phyloP scores from a whole-genome alignment of 148 eudicot species.

The Silene conica region DNA sequence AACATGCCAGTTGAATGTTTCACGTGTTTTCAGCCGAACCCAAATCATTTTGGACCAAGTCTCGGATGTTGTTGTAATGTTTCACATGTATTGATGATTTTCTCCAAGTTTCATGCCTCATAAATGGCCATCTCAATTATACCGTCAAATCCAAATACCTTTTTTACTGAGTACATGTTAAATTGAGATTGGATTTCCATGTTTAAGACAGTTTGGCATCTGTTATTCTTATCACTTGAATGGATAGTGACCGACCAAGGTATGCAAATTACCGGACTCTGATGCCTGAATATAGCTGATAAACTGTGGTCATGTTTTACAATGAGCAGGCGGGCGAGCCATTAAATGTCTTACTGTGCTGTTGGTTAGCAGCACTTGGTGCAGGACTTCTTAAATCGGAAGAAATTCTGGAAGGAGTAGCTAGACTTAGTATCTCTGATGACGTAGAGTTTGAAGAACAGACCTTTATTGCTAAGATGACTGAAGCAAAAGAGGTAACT shows the following conservation, averaged over 20 bases:
- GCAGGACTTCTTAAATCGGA: slow-evolving; percentile 94
- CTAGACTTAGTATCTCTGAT: slow-evolving; percentile 68
- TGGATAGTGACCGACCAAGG: not conserved
- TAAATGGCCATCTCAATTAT: not conserved
- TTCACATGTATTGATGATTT: not conserved
- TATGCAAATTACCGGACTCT: not conserved
- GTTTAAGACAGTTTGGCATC: too few relatives aligned
- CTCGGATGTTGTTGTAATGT: too few relatives aligned
- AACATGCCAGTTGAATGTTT: too few relatives aligned
- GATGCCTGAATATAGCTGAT: not conserved
- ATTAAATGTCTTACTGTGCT: slow-evolving; percentile 68
- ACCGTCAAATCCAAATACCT: not conserved
- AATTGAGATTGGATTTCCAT: not conserved
- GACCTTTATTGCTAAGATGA: slow-evolving; percentile 75
- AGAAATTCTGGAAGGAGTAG: slow-evolving; percentile 91
- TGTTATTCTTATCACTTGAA: not conserved
- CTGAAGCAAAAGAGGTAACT: slow-evolving; percentile 80
- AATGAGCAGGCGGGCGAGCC: slow-evolving; percentile 64
- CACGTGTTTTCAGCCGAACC: too few relatives aligned
- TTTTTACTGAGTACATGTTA: too few relatives aligned
- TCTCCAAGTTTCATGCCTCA: not conserved
- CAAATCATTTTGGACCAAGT: too few relatives aligned
- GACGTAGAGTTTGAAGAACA: slow-evolving; percentile 95
- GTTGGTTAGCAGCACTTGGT: slow-evolving; percentile 96
- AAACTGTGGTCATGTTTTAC: slow-evolving; percentile 4